Base-by-base conservation (phyloP, 768 basidiomycete genomes). In the Trichaptum fuscoviolaceum region DNA sequence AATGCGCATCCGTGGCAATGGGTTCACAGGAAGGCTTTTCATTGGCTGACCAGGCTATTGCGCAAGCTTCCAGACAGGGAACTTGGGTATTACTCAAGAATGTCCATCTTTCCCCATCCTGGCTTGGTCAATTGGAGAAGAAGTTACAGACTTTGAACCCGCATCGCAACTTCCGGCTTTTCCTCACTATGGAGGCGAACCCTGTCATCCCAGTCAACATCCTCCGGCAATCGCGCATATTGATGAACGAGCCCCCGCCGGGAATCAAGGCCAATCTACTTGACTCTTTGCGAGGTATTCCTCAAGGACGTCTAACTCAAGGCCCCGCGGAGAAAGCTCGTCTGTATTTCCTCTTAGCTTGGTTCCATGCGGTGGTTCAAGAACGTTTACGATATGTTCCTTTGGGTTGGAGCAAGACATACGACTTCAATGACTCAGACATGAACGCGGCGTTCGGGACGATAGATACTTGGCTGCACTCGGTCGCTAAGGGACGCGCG, bases 351-450 rank as follows among this genome's bases (percentile, higher is more conserved):
- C 82, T 98, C 35, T 85, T 99, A 34, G 93, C 97, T 0, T 99
- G 96, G 96, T 97, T 99, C 90, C 97, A 99, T 73, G 96, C 97
- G 15, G 87, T 99, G 23, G 90, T 99, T 0, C 96, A 97, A 78
- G 97, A 99, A 77, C 93, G 97, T 68, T 82, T 99, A 15, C 92
- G 96, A 57, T 99, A 98, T 75, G 92, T 90, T 9, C 97, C 97
- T 7, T 80, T 99, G 18, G 96, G 97, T 0, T 99, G 96, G 95
- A 96, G 91, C 75, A 94, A 97, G 78, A 83, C 84, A 0, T 99
- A 99, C 78, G 97, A 99, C 76, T 99, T 99, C 86, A 99, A 99
- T 77, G 96, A 99, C 75, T 97, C 96, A 5, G 97, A 99, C 74
- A 92, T 97, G 85, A 86, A 91, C 18, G 91, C 96, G 12, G 96